Conservation (phyloP, 164 flowering plant genomes). For the Protea cynaroides region DNA sequence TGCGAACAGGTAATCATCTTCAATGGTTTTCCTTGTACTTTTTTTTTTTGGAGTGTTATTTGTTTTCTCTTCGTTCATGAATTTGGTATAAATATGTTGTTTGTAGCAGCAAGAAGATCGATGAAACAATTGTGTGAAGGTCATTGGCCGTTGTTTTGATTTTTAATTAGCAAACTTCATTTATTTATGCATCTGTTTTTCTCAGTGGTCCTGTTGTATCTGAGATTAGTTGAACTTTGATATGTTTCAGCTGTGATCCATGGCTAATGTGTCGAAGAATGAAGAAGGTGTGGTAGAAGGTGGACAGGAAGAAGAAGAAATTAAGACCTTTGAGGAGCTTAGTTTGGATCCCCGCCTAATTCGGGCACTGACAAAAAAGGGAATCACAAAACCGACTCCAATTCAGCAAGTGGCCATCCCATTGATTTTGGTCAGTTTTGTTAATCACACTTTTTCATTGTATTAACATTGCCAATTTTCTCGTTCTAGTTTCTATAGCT, state of each 20-base stretch:
- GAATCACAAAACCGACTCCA: constrained; percentile 66
- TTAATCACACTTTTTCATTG: background rate
- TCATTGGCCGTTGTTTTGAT: too few relatives aligned
- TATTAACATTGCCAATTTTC: too few relatives aligned
- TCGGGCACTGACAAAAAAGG: constrained; percentile 69
- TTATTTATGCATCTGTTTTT: too few relatives aligned
- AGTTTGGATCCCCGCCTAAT: constrained; percentile 77
- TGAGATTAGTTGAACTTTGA: background rate
- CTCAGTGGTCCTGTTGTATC: background rate
- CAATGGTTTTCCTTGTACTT: too few relatives aligned
- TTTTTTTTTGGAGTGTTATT: too few relatives aligned
- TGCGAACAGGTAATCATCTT: too few relatives aligned
- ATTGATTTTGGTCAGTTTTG: constrained; percentile 49
- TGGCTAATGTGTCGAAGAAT: constrained; percentile 9
- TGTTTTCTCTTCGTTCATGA: too few relatives aligned
- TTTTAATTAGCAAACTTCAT: too few relatives aligned
- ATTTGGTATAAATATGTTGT: too few relatives aligned
- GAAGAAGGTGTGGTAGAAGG: constrained; percentile 18
- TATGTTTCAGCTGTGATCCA: background rate
- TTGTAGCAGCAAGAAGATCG: too few relatives aligned
- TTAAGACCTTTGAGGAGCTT: constrained; percentile 60
- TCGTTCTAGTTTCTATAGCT: too few relatives aligned
- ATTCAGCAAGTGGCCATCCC: constrained; percentile 76
- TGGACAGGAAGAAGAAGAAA: constrained; percentile 50
- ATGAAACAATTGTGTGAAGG: too few relatives aligned